Base-by-base conservation (phyloP, 2,329 filamentous ascomycete species). In the Ceratocystis albifundus region DNA sequence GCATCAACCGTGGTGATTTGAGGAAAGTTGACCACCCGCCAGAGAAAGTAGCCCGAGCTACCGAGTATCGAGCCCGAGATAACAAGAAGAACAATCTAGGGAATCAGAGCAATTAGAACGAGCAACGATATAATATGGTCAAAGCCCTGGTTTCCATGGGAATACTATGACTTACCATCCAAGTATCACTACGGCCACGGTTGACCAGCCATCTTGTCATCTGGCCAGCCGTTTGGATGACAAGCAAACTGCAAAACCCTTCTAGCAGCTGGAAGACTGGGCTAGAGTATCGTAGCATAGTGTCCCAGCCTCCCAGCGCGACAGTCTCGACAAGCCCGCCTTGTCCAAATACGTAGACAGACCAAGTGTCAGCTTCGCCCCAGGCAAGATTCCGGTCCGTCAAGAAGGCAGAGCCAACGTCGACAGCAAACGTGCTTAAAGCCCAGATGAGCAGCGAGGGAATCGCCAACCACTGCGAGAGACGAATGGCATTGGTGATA, bases 121-220 rank as follows among this genome's bases (percentile, higher is more conserved):
- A 61, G 50, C 12, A 6, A 64, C 46, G 6, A 32, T 25, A 41
- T 17, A 30, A 22, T 22, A 28, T 7, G n/a, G 17, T 22, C 12
- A 22, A 17, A 62, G 20, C 22, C 17, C 36, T 25, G 20, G 61
- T 22, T 67, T 62, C 20, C 65, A 20, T 6, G 36, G 65, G 50
- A 28, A 28, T 53, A 6, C 48, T 53, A 25, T 4, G 7, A 80
- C 87, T 76, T 80, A 94, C 90, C 84, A 97, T 90, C 94, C 93
- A 97, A 69, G 87, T 95, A 77, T 99, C 94, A 72, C 92, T 95
- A 72, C 90, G 85, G 72, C 93, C 91, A 72, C 89, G 82, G 77
- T 97, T 97, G 66, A 97, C 93, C 36, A 97, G 83, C 87, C 91
- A 97, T 75, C 90, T 84, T 22, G 94, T 96, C 70, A 97, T 91